Evolutionary conservation across 2,329 filamentous ascomycete genomes (phyloP), one percentile per base, ranked within the genome.

Genomic region (Shiraia sp.): DNA sequence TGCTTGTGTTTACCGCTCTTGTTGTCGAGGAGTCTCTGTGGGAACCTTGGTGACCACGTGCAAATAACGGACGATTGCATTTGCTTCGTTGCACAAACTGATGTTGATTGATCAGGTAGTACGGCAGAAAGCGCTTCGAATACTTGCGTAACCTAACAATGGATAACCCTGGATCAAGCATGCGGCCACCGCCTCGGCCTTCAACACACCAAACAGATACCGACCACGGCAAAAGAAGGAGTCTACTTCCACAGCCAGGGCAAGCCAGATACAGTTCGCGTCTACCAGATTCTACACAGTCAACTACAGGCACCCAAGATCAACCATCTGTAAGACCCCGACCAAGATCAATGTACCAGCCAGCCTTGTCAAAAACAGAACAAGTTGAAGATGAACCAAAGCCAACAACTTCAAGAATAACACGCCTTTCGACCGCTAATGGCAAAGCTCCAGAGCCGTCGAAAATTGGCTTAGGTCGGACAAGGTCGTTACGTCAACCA

Each of bases 171-270:
- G 31, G 29, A 26, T 26, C 28, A n/a, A 38, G 39, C 10, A n/a
- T 36, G n/a, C 45, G 36, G 4, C 45, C 40, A 16, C 28, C 32
- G 19, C 14, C 10, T 23, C 39, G 36, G 24, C 28, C 38, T 12
- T 35, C 32, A 10, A 37, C 51, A 3, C 36, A 45, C 15, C 50
- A 48, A 13, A 29, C 35, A 15, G 45, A 54, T 36, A 34, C 30
- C 14, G 51, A 54, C 32, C 30, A 29, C 26, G 16, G 28, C 24
- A 42, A 55, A 47, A 45, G 52, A 28, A 56, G 60, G 17, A 67
- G 65, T 44, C 51, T 65, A 36, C 53, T 69, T 22, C 65, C 63
- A 12, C 66, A 68, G 35, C 59, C 55, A 25, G 63, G 63, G n/a
- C 55, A 61, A 15, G 36, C 54, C n/a, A 64, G 40, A 32, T 40